phyloP scores from a whole-genome alignment of 768 basidiomycete species.

The Asterophora lycoperdoides region DNA sequence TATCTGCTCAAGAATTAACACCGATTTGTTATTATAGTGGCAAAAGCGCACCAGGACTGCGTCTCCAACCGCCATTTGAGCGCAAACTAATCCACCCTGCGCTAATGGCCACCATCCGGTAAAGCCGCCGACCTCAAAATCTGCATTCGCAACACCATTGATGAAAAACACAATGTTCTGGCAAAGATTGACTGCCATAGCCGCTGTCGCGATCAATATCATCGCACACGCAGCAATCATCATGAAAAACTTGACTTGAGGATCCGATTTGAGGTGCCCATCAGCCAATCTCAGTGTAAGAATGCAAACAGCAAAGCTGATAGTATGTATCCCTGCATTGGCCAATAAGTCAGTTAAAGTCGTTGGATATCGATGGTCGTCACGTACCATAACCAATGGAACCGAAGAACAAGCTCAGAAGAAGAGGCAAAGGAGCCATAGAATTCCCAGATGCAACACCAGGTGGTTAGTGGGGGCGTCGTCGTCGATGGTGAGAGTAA shows the following conservation, averaged over 20 bases:
- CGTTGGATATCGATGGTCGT: too few relatives aligned
- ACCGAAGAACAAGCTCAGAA: too few relatives aligned
- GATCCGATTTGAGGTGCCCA: not conserved
- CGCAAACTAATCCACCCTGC: not conserved
- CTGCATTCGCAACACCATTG: not conserved
- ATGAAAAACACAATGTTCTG: not conserved
- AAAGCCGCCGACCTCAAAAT: not conserved
- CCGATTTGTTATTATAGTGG: not conserved
- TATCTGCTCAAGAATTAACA: too few relatives aligned
- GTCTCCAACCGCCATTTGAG: conserved; percentile 1
- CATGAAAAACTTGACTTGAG: not conserved
- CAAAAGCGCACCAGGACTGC: not conserved
- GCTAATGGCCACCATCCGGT: not conserved
- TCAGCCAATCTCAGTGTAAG: not conserved
- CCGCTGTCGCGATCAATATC: not conserved
- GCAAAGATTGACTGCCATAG: not conserved
- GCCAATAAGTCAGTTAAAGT: too few relatives aligned
- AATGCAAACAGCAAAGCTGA: too few relatives aligned
- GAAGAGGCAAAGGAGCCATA: too few relatives aligned
- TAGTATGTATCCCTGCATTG: too few relatives aligned
- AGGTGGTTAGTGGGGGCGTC: too few relatives aligned
- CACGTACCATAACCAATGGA: too few relatives aligned
- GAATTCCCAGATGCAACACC: too few relatives aligned
- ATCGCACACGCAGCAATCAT: too few relatives aligned
- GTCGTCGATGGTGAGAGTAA: too few relatives aligned